Base-by-base conservation (phyloP, 495 filamentous ascomycete species). In the Daldinia concentrica region DNA sequence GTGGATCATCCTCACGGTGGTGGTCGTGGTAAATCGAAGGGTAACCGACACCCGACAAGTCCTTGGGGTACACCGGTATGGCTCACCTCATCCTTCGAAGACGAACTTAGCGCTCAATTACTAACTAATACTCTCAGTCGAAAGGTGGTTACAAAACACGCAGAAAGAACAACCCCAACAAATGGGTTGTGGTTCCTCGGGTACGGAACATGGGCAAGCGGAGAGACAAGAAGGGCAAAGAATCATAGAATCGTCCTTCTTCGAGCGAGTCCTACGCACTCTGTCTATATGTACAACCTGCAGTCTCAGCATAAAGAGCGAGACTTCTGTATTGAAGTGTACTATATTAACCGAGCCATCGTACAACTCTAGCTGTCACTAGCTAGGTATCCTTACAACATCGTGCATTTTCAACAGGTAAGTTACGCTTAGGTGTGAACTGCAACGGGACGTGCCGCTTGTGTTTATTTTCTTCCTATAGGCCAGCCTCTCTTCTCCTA, bases 131-230 rank as follows among this genome's bases (percentile, higher is more conserved):
- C 76, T 51, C 56, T 5, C 65, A 94, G 94, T 88, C 95, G 78
- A 99, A 99, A 88, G 91, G 91, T 73, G 95, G 95, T 43, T 98
- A 92, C 87, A 99, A 98, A 86, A 99, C 95, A 59, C 89, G 95
- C 66, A 89, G 87, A 67, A 83, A 77, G 68, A 68, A 85, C 81
- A 95, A 94, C 68, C 76, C 91, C 79, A 94, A 95, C 83, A 92
- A 90, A 77, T 92, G 88, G 77, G 91, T 96, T 58, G 91, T 96
- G 51, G 87, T 87, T 26, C 85, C 90, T 43, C 87, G 93, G 64
- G 84, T 85, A 59, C 88, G 92, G 69, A 94, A 93, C 82, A 90
- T 93, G 79, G 92, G 91, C 77, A 91, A 91, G 82, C 82, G 87
- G 63, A 82, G 86, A 66, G 69, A 79, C 69, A 89, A 88, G 80